Conservation (phyloP, 371 early-diverging fungal species). For the Actinomortierella ambigua region DNA sequence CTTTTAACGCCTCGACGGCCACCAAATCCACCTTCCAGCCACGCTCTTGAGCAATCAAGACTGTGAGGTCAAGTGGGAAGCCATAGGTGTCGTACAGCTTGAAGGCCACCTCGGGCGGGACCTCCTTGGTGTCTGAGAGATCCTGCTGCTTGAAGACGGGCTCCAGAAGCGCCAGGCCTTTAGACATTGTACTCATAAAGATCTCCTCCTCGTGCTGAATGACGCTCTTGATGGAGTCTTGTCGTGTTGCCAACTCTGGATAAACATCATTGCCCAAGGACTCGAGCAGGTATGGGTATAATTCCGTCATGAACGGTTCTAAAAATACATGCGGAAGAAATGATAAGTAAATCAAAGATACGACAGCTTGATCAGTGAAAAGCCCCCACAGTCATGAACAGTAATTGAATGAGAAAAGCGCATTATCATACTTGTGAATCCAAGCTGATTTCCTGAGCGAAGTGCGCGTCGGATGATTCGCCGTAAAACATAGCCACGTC, state of each 20-base stretch:
- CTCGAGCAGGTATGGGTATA: constrained; percentile 64
- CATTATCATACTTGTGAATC: constrained; percentile 53
- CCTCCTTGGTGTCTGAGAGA: constrained; percentile 40
- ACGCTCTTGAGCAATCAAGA: constrained; percentile 69
- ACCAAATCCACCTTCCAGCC: constrained; percentile 73
- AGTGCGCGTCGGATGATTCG: constrained; percentile 78
- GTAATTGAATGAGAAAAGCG: too few species aligned
- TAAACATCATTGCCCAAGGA: constrained; percentile 59
- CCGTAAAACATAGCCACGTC: constrained; percentile 81
- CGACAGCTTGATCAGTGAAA: background rate
- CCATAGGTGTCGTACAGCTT: constrained; percentile 80
- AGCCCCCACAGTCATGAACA: too few species aligned
- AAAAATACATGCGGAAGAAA: background rate
- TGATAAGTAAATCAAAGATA: background rate
- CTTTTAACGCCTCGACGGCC: constrained; percentile 59
- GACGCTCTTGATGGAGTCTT: constrained; percentile 56
- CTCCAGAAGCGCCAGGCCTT: constrained; percentile 65
- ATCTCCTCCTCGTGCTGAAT: constrained; percentile 72
- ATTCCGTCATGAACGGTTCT: constrained; percentile 64
- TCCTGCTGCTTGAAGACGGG: constrained; percentile 57
- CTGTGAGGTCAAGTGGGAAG: constrained; percentile 76
- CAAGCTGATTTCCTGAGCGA: constrained; percentile 72
- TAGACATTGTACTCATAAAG: constrained; percentile 67
- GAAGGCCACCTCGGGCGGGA: constrained; percentile 64
- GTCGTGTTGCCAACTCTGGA: constrained; percentile 62